A percentile compares a stretch with the other conserved stretches of the same genome.
Evolutionary conservation across 169 alveolate genomes (phyloP).

Genomic region (Babesia microti): DNA sequence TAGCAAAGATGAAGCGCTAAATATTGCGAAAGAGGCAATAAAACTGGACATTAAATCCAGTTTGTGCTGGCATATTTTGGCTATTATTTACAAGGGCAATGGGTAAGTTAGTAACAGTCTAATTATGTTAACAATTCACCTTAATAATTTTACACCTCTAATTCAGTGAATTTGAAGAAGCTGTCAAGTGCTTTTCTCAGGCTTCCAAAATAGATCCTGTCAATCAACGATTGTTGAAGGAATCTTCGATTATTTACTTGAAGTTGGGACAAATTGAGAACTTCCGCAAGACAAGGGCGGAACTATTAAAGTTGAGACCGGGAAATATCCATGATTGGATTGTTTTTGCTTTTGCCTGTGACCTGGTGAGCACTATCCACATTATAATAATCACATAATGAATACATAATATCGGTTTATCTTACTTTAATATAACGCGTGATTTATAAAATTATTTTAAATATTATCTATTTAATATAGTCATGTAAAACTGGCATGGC

Average conservation of each 20-base stretch:
- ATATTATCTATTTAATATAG: too few species aligned
- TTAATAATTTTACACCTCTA: too few species aligned
- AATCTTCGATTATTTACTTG: conserved; percentile 17
- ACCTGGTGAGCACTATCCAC: conserved; percentile 18
- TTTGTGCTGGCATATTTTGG: conserved; percentile 34
- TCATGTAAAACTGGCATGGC: too few species aligned
- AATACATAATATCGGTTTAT: too few species aligned
- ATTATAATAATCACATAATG: conserved; percentile 3
- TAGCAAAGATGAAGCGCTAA: conserved; percentile 11
- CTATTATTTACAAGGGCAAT: conserved; percentile 23
- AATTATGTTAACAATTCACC: too few species aligned
- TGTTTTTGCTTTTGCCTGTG: conserved; percentile 29
- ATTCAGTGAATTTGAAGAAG: conserved; percentile 12
- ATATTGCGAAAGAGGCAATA: conserved; percentile 24
- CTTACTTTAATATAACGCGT: too few species aligned
- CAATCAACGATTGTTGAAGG: conserved; percentile 25
- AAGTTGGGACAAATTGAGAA: conserved; percentile 10
- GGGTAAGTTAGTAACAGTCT: too few species aligned
- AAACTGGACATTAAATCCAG: conserved; percentile 19
- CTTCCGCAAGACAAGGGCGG: conserved; percentile 8
- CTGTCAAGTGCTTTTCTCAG: conserved; percentile 33
- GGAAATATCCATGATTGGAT: conserved; percentile 25
- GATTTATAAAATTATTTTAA: too few species aligned
- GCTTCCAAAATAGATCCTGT: conserved; percentile 19
- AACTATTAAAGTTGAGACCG: conserved; percentile 6